Base-by-base conservation (phyloP, 1,284 basidiomycete species). In the Coniferiporia sulphurascens region DNA sequence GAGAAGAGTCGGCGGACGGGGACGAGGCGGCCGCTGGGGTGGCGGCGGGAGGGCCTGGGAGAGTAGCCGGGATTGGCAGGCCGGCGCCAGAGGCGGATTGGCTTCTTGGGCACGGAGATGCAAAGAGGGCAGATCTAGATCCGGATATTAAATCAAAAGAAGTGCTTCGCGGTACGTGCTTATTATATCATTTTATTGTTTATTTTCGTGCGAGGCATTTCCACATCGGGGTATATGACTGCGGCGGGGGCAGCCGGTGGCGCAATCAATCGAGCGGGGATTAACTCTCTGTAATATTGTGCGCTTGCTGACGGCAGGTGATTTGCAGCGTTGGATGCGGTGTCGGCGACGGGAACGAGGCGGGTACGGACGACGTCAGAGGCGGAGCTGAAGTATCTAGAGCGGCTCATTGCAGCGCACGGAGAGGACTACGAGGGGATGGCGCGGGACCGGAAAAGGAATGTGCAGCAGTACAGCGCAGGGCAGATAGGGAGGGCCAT, bases 391-490 rank as follows among this genome's bases (percentile, higher is more conserved):
- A 74, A 74, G 44, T 93, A 88, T 76, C 78, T 99, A 43, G 71
- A 73, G 52, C 74, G 80, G 43, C 79, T 98, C 36, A 83, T 93
- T 9, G 70, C 73, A 44, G 87, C 83, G 71, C 79, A 98, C 73
- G 89, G 87, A 0, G 75, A 79, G 43, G 89, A 98, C 73, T 74
- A 86, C 17, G 81, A 84, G 27, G 77, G 74, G 44, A 97, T 97
- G 93, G 84, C 86, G 9, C 79, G 78, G 64, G 95, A 98, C 74
- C 75, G 84, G 64, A 87, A 80, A 71, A 72, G 89, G 62, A 98
- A 99, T 70, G 74, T 83, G 21, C 87, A 87, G 73, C 96, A 98
- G 74, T 86, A 89, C 70, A 98, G 95, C 3, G 80, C 78, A 41
- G 95, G 93, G 15, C 86, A 95, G 74, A 75, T 99, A 68, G 80